A percentile compares a stretch with the other conserved stretches of the same genome.
Conservation (phyloP, 371 early-diverging fungal species). For the Lichtheimia ramosa region DNA sequence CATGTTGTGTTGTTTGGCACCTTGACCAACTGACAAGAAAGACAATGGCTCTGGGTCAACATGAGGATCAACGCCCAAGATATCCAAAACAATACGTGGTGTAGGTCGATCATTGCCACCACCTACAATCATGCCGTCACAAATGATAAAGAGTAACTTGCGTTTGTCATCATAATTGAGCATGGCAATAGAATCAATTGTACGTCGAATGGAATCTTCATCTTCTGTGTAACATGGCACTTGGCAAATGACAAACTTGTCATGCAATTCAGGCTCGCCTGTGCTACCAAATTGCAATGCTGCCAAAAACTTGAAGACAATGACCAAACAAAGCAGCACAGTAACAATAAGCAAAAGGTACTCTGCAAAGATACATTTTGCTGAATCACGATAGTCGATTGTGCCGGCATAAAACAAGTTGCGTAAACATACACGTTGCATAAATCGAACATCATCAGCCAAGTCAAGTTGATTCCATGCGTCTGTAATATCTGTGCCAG, state of each 20-base stretch:
- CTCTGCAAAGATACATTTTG: constrained; percentile 79
- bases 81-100: constrained; percentile 80
- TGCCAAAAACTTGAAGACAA: constrained; percentile 86
- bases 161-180: constrained; percentile 68
- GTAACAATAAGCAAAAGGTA: constrained; percentile 79
- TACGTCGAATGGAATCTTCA: constrained; percentile 62
- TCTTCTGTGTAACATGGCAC: constrained; percentile 81
- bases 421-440: constrained; percentile 63
- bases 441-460: constrained; percentile 19
- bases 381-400: constrained; percentile 75
- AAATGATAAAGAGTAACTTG: constrained; percentile 73
- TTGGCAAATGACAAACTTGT: constrained; percentile 85
- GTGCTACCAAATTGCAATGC: constrained; percentile 70
- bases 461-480: constrained; percentile 42
- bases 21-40: constrained; percentile 84
- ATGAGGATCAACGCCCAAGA: constrained; percentile 75
- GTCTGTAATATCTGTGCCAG: constrained; percentile 62
- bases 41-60: constrained; percentile 78
- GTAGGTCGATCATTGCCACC: constrained; percentile 89
- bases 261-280: constrained; percentile 72
- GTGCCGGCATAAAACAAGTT: constrained; percentile 80
- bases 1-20: constrained; percentile 78
- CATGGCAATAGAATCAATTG: constrained; percentile 68
- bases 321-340: constrained; percentile 72
- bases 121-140: constrained; percentile 84